Conservation (phyloP, 2,329 filamentous ascomycete genomes). For the Colletotrichum musicola region DNA sequence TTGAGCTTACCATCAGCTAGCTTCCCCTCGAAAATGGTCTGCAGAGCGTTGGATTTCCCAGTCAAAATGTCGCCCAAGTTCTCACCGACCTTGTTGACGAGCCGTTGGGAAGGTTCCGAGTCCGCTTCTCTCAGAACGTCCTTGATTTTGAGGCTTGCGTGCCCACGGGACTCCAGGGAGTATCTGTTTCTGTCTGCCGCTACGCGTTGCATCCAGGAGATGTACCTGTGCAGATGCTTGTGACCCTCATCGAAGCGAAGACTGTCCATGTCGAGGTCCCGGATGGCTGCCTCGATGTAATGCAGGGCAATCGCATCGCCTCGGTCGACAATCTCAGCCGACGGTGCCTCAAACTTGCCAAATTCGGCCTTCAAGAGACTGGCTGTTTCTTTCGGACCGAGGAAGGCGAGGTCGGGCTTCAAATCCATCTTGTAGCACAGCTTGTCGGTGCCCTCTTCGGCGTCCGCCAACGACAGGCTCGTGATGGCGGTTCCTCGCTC, state of each 20-base stretch:
- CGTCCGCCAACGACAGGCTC: constrained; percentile 1
- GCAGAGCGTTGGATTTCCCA: constrained; percentile 7
- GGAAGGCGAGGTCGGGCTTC: constrained; percentile 9
- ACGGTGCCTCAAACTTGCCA: not conserved
- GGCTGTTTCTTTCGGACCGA: not conserved
- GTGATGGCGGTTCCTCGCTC: constrained; percentile 27
- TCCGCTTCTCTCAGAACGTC: constrained; percentile 2
- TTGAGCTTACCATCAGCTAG: constrained; percentile 17
- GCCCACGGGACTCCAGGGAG: not conserved
- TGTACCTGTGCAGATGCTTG: not conserved
- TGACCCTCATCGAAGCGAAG: not conserved
- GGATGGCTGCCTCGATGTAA: constrained; percentile 10
- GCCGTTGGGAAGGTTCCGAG: constrained; percentile 10
- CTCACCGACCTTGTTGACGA: constrained; percentile 16
- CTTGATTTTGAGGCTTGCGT: not conserved
- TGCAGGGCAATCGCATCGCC: constrained; percentile 17
- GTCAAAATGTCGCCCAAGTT: constrained; percentile 13
- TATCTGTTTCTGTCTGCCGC: not conserved
- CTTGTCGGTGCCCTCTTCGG: not conserved
- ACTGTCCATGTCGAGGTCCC: not conserved
- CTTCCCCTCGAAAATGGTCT: constrained; percentile 19
- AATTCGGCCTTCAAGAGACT: not conserved
- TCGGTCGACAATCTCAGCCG: not conserved
- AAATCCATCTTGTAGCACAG: constrained; percentile 9
- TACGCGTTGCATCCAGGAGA: constrained; percentile 17